These are phyloP conservation scores for Bipolaris bicolor DNA, from an alignment of 2,329 filamentous ascomycete species.

Conservation along the genomic window DNA sequence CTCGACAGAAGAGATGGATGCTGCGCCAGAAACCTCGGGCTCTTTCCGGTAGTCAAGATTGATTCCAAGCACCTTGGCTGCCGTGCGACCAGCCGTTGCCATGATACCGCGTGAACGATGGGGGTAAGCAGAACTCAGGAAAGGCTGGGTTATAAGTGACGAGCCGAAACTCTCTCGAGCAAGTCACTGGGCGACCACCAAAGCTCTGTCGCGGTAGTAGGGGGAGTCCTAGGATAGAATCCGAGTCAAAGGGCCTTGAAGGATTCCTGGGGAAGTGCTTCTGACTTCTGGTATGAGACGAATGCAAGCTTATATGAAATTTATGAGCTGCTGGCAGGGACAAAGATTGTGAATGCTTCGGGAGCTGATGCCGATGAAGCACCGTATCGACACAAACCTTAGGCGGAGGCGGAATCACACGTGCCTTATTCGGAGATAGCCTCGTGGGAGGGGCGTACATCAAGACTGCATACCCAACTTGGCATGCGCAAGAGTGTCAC, in stretches of 20 bases:
- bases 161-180: background rate
- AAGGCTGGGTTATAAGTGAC: constrained; percentile 2
- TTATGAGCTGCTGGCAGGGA: constrained; percentile 6
- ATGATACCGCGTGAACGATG: constrained; percentile 19
- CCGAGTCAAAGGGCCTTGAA: background rate
- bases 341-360: constrained; percentile 12
- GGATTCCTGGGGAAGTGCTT: no score
- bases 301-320: constrained; percentile 10
- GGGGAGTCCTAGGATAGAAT: background rate
- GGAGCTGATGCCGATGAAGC: constrained; percentile 15
- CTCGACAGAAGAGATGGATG: constrained; percentile 74
- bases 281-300: background rate
- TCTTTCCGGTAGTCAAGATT: constrained; percentile 73
- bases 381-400: constrained; percentile 29
- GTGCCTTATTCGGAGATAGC: constrained; percentile 21
- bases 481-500: constrained; percentile 25
- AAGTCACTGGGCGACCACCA: background rate
- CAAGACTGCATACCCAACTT: constrained; percentile 25
- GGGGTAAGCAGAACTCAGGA: background rate
- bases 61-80: constrained; percentile 84
- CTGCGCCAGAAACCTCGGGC: constrained; percentile 74
- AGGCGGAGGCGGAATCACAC: constrained; percentile 25
- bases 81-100: constrained; percentile 68
- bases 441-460: constrained; percentile 20
- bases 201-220: background rate